A percentile compares a stretch with the other conserved stretches of the same genome.
These are phyloP conservation scores for Tetracentron sinense DNA, from an alignment of 164 flowering plant genomes.

Conservation along the genomic window DNA sequence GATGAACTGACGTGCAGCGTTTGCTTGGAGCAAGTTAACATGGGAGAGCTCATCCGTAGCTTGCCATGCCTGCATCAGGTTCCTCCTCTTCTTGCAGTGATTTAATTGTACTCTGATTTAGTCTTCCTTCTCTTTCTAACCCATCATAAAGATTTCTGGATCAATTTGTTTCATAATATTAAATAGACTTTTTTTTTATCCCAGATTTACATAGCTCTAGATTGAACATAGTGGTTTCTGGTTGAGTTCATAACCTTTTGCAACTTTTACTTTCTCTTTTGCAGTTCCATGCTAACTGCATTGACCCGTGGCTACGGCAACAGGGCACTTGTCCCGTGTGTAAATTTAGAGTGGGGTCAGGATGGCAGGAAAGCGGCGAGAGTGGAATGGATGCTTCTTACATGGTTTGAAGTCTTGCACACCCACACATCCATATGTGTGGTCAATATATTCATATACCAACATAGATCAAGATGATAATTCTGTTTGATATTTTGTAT, in stretches of 20 bases:
- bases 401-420: slow-evolving; percentile 36
- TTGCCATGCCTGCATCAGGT: slow-evolving; percentile 95
- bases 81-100: not conserved
- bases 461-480: not conserved
- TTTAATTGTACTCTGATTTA: not conserved
- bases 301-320: slow-evolving; percentile 72
- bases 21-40: slow-evolving; percentile 86
- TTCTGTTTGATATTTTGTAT: too few species aligned
- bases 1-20: slow-evolving; percentile 80
- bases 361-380: slow-evolving; percentile 45
- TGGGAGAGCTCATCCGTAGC: slow-evolving; percentile 78
- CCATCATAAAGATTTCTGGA: not conserved
- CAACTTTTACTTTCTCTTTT: slow-evolving; percentile 2
- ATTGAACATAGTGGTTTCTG: too few species aligned
- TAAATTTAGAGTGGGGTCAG: slow-evolving; percentile 44
- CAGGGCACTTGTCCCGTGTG: slow-evolving; percentile 73
- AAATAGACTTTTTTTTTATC: too few species aligned
- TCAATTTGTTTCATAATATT: too few species aligned
- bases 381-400: slow-evolving; percentile 32
- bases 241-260: not conserved
- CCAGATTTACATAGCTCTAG: too few species aligned
- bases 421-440: not conserved
- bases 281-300: slow-evolving; percentile 70
- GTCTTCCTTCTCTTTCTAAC: not conserved
- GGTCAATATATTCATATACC: not conserved